Percentiles rank a stretch among this genome's conserved stretches.
Conservation (phyloP, 2,329 filamentous ascomycete genomes). For the Calonectria montana region DNA sequence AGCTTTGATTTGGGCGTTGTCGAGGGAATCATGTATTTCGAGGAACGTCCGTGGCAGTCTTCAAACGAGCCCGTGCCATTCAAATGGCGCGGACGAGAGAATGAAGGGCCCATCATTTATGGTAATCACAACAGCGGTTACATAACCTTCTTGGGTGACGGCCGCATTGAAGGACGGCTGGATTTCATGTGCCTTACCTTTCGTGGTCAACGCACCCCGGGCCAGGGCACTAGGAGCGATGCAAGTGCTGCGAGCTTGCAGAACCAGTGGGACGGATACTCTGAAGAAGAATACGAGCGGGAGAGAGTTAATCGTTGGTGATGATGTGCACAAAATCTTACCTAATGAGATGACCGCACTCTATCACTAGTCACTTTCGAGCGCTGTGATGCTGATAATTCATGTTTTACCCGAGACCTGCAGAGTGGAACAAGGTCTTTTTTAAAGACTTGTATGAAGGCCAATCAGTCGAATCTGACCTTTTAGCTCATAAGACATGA, state of each 20-base stretch:
- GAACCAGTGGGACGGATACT: slow-evolving; percentile 46
- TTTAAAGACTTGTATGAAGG: too few relatives aligned
- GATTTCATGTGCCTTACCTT: slow-evolving; percentile 45
- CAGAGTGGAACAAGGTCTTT: too few relatives aligned
- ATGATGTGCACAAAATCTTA: neutral
- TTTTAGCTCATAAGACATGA: too few relatives aligned
- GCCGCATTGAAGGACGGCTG: slow-evolving; percentile 47
- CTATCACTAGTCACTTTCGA: too few relatives aligned
- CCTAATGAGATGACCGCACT: too few relatives aligned
- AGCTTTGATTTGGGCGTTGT: slow-evolving; percentile 56
- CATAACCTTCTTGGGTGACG: slow-evolving; percentile 52
- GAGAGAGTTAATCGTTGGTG: slow-evolving; percentile 36
- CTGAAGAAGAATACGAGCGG: slow-evolving; percentile 43
- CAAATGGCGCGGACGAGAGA: slow-evolving; percentile 51
- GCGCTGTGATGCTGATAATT: too few relatives aligned
- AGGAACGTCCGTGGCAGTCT: slow-evolving; percentile 48
- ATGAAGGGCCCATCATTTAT: slow-evolving; percentile 41
- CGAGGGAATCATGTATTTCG: slow-evolving; percentile 55
- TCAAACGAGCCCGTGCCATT: slow-evolving; percentile 43
- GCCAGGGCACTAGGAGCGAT: slow-evolving; percentile 43
- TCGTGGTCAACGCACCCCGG: slow-evolving; percentile 33
- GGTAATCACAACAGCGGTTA: slow-evolving; percentile 44
- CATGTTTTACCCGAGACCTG: too few relatives aligned
- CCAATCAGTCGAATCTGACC: too few relatives aligned
- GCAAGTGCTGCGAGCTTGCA: slow-evolving; percentile 40